These are phyloP conservation scores for Fimicolochytrium jonesii DNA, from an alignment of 192 early-diverging fungal genomes.

Conservation along the genomic window DNA sequence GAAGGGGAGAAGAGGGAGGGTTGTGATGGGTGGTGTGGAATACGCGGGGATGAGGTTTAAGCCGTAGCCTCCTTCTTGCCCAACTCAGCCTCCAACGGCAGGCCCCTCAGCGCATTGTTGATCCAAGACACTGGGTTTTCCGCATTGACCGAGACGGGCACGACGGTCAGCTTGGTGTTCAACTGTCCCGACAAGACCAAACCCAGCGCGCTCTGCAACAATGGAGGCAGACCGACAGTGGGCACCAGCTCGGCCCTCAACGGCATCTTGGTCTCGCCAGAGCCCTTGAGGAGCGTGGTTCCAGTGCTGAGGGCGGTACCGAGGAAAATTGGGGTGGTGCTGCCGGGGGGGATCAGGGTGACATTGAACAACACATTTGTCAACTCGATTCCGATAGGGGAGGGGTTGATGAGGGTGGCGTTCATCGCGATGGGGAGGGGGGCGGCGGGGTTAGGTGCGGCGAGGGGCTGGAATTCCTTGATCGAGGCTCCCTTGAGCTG, in stretches of 20 bases:
- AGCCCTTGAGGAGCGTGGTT: not conserved
- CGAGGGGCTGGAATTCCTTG: conserved; percentile 16
- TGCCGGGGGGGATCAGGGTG: not conserved
- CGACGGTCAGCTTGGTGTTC: not conserved
- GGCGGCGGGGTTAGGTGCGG: not conserved
- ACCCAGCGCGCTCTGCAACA: not conserved
- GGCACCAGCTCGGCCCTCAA: not conserved
- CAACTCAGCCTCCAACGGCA: not conserved
- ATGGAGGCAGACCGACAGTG: not conserved
- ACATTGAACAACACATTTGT: conserved; percentile 7
- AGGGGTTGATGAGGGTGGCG: conserved; percentile 17
- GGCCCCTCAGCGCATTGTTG: not conserved
- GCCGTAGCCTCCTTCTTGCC: too few species aligned
- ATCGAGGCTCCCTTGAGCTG: conserved; percentile 19
- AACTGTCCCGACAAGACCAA: not conserved
- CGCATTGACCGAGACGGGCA: not conserved
- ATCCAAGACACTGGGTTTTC: conserved; percentile 9
- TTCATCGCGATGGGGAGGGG: conserved; percentile 4
- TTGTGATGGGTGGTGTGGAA: too few species aligned
- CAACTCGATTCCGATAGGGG: conserved; percentile 19
- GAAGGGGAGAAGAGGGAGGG: too few species aligned
- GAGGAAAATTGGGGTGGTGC: not conserved
- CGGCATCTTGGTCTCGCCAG: not conserved
- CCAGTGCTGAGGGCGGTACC: not conserved
- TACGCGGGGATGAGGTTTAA: too few species aligned